phyloP scores from a whole-genome alignment of 345 rosid genomes.

The Gossypium thurberi region DNA sequence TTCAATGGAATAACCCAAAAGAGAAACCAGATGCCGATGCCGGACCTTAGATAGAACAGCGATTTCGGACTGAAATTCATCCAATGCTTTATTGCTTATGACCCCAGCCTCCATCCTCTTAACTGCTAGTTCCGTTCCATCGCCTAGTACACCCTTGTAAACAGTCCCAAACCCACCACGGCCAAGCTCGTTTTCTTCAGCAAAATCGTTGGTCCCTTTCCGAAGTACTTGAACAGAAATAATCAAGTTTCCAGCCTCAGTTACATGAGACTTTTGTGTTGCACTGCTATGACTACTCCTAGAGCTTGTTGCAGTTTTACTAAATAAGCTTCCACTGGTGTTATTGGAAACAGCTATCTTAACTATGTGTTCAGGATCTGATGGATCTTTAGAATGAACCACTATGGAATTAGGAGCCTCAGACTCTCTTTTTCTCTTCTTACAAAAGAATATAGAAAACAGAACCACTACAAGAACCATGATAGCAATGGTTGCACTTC shows the following conservation, averaged over 20 bases:
- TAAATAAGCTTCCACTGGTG: constrained; percentile 41
- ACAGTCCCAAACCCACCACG: constrained; percentile 81
- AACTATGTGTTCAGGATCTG: constrained; percentile 46
- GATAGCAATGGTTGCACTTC: constrained; percentile 34
- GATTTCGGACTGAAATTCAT: constrained; percentile 69
- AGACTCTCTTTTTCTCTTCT: constrained; percentile 30
- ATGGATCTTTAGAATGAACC: constrained; percentile 60
- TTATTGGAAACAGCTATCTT: constrained; percentile 54
- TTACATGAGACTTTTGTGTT: constrained; percentile 45
- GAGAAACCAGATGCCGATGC: constrained; percentile 70
- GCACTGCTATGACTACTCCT: constrained; percentile 42
- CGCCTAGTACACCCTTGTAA: constrained; percentile 59
- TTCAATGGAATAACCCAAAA: constrained; percentile 58
- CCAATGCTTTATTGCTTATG: constrained; percentile 50
- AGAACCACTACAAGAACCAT: constrained; percentile 36
- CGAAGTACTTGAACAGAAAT: constrained; percentile 73
- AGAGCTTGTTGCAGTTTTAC: constrained; percentile 37
- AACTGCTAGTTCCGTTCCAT: constrained; percentile 66
- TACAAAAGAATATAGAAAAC: constrained; percentile 37
- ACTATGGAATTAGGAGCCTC: constrained; percentile 45
- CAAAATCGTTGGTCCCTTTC: constrained; percentile 57
- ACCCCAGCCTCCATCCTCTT: constrained; percentile 74
- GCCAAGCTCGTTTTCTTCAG: constrained; percentile 62
- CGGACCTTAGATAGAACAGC: constrained; percentile 72
- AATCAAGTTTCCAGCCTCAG: constrained; percentile 60